Conservation (phyloP, 1,284 basidiomycete species). For the Chondrostereum purpureum region DNA sequence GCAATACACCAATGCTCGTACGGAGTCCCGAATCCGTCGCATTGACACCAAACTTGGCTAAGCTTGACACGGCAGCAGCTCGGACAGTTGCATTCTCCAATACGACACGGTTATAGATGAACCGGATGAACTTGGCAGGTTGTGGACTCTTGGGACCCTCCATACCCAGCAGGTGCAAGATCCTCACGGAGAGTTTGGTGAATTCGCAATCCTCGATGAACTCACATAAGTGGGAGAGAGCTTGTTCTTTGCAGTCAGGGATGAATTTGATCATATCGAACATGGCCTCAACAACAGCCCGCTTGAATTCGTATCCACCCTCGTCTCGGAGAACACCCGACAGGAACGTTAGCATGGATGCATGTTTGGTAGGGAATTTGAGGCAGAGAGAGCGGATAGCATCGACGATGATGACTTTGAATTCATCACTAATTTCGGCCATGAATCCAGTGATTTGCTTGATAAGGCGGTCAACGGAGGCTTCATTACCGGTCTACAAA, state of each 20-base stretch:
- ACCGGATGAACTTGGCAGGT: constrained; percentile 97
- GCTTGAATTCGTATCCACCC: constrained; percentile 99
- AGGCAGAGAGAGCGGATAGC: constrained; percentile 97
- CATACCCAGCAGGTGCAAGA: constrained; percentile 90
- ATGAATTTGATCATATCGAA: constrained; percentile 99
- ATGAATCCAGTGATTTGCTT: constrained; percentile 99
- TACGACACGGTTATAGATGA: constrained; percentile 99
- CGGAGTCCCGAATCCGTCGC: constrained; percentile 74
- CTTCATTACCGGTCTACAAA: constrained; percentile 90
- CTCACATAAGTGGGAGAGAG: constrained; percentile 97
- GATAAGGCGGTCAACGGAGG: constrained; percentile 97
- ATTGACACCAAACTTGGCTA: constrained; percentile 96
- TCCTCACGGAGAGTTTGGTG: constrained; percentile 96
- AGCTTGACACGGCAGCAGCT: constrained; percentile 89
- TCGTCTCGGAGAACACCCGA: constrained; percentile 93
- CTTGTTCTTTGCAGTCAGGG: constrained; percentile 90
- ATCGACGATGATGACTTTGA: constrained; percentile 99
- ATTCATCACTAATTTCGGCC: constrained; percentile 99
- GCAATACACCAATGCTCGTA: constrained; percentile 81
- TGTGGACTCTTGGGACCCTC: constrained; percentile 95
- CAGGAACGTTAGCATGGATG: constrained; percentile 91
- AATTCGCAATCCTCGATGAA: constrained; percentile 99
- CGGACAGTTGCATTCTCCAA: constrained; percentile 97
- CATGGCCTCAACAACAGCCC: constrained; percentile 97
- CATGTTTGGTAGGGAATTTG: constrained; percentile 97